phyloP scores from a whole-genome alignment of 306 rosid genomes.

The Senna tora region DNA sequence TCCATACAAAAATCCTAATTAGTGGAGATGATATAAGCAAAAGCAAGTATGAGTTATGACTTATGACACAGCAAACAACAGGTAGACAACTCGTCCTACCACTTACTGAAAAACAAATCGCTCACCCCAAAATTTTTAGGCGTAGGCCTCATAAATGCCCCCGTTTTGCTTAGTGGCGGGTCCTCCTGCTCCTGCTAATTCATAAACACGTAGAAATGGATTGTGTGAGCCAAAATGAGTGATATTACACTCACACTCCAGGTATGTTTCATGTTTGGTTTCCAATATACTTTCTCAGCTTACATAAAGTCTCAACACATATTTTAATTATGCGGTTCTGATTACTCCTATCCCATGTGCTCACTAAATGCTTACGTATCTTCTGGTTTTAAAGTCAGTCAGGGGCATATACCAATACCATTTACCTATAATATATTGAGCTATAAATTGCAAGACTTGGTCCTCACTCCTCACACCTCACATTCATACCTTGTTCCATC shows the following conservation, averaged over 20 bases:
- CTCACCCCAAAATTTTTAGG: neutral
- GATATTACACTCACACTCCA: neutral
- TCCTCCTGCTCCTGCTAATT: neutral
- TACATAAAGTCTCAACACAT: neutral
- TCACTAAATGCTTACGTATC: neutral
- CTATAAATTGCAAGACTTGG: slow-evolving; percentile 27
- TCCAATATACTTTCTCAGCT: neutral
- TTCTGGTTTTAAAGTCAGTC: neutral
- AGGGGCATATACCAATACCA: neutral
- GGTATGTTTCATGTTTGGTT: neutral
- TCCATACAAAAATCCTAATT: neutral
- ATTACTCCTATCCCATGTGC: neutral
- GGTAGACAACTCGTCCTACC: neutral
- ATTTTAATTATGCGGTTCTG: neutral
- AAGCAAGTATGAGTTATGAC: too few relatives aligned
- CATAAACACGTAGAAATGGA: neutral
- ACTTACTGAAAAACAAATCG: neutral
- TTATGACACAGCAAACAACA: too few relatives aligned
- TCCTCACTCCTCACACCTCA: neutral
- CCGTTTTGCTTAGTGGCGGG: slow-evolving; percentile 19
- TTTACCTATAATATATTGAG: too few relatives aligned
- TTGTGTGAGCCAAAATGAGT: neutral
- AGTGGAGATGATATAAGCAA: slow-evolving; percentile 20
- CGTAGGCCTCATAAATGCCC: slow-evolving; percentile 14
- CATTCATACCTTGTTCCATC: neutral